These are phyloP conservation scores for Geotrichum fermentans DNA, from an alignment of 1,139 yeast genomes.

Conservation along the genomic window DNA sequence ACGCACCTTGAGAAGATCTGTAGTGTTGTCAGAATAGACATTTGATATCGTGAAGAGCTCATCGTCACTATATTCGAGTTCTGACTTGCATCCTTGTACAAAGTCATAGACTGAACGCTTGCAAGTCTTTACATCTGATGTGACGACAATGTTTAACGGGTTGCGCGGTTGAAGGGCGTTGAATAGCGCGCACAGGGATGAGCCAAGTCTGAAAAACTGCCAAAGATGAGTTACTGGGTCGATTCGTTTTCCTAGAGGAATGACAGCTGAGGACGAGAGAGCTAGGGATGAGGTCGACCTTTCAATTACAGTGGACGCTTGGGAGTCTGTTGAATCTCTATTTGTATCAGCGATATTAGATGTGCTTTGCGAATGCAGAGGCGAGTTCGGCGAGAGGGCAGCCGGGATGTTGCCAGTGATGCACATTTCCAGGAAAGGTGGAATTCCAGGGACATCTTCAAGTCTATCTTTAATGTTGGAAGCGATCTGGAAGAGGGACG, in stretches of 20 bases:
- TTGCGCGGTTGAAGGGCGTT: conserved; percentile 47
- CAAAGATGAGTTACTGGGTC: conserved; percentile 93
- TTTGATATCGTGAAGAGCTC: conserved; percentile 85
- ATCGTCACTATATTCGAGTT: conserved; percentile 71
- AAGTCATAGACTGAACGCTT: conserved; percentile 89
- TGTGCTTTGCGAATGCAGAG: conserved; percentile 4
- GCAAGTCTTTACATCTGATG: conserved; percentile 67
- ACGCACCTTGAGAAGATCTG: conserved; percentile 57
- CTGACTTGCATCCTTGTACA: conserved; percentile 77
- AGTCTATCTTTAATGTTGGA: conserved; percentile 54
- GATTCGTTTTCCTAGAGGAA: conserved; percentile 35
- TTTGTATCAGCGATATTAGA: conserved; percentile 10
- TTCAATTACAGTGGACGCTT: conserved; percentile 10
- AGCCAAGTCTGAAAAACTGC: conserved; percentile 85
- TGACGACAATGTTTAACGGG: conserved; percentile 40
- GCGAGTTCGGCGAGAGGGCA: conserved; percentile 6
- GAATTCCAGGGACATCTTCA: conserved; percentile 62
- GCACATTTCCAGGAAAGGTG: conserved; percentile 57
- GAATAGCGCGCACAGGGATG: conserved; percentile 81
- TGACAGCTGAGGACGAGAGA: conserved; percentile 21
- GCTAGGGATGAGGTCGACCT: conserved; percentile 13
- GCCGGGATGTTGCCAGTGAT: conserved; percentile 22
- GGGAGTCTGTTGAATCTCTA: conserved; percentile 17
- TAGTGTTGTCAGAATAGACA: conserved; percentile 78
- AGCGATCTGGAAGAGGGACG: conserved; percentile 72